Percentiles rank a stretch among this genome's conserved stretches.
Conservation (phyloP, 495 filamentous ascomycete species). For the Haplographium delicatum region DNA sequence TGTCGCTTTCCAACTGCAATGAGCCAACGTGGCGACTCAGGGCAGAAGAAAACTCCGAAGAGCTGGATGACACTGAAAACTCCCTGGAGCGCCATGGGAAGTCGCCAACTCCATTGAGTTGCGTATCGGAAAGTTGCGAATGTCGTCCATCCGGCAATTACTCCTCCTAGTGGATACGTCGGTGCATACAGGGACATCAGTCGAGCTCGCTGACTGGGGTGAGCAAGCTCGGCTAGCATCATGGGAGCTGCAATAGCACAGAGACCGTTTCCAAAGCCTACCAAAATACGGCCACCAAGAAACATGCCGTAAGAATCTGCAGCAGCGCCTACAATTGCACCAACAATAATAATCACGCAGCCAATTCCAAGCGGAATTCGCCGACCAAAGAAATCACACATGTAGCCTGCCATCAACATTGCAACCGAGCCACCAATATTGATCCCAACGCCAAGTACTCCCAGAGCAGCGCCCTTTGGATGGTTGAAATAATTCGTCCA, state of each 20-base stretch:
- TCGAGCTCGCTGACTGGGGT: conserved; percentile 44
- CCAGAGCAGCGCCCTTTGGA: conserved; percentile 8
- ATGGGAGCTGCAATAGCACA: conserved; percentile 51
- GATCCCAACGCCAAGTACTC: conserved; percentile 41
- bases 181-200: background rate
- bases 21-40: conserved; percentile 73
- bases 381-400: conserved; percentile 48
- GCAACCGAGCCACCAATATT: conserved; percentile 52
- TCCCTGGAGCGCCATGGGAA: background rate
- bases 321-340: conserved; percentile 43
- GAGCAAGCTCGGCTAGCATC: conserved; percentile 46
- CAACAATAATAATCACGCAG: conserved; percentile 51
- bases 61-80: background rate
- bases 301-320: conserved; percentile 35
- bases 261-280: conserved; percentile 42
- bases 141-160: background rate
- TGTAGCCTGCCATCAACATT: conserved; percentile 48
- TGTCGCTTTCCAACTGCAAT: conserved; percentile 58
- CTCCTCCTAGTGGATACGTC: background rate
- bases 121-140: background rate
- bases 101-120: background rate
- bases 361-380: conserved; percentile 54
- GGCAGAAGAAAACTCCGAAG: conserved; percentile 20
- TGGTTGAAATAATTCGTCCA: conserved; percentile 3
- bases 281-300: conserved; percentile 27